These are phyloP conservation scores for Funneliformis caledonium DNA, from an alignment of 371 early-diverging fungal genomes.

Conservation along the genomic window DNA sequence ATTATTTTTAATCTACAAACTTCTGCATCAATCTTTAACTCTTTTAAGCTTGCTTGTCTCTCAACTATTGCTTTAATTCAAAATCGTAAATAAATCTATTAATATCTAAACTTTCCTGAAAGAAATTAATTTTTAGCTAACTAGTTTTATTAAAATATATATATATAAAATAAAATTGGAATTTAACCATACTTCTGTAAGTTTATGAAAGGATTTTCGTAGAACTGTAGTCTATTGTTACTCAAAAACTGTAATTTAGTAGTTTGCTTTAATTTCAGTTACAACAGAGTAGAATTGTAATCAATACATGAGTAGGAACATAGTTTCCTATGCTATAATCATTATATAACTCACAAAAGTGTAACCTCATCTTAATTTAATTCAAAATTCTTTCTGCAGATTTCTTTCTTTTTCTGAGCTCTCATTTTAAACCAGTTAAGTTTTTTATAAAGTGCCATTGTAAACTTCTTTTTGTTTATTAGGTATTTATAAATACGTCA, in stretches of 20 bases:
- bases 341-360: not conserved
- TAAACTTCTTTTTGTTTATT: no score
- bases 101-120: not conserved
- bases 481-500: no score
- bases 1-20: not conserved
- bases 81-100: not conserved
- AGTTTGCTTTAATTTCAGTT: conserved; percentile 22
- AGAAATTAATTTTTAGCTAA: not conserved
- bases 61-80: not conserved
- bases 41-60: not conserved
- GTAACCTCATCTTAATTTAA: conserved; percentile 5
- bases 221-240: conserved; percentile 31
- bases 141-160: no score
- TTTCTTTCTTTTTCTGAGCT: conserved; percentile 36
- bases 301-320: not conserved
- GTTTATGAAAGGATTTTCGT: conserved; percentile 32
- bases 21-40: not conserved
- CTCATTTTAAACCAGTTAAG: conserved; percentile 25
- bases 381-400: conserved; percentile 27
- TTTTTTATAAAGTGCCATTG: conserved; percentile 34
- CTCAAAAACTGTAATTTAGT: conserved; percentile 22
- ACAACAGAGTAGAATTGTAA: not conserved
- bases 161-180: no score
- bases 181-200: not conserved
- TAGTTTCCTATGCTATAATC: not conserved